A percentile compares a stretch with the other conserved stretches of the same genome.
These are phyloP conservation scores for Colletotrichum nymphaeae DNA, from an alignment of 2,329 filamentous ascomycete species.

Conservation along the genomic window DNA sequence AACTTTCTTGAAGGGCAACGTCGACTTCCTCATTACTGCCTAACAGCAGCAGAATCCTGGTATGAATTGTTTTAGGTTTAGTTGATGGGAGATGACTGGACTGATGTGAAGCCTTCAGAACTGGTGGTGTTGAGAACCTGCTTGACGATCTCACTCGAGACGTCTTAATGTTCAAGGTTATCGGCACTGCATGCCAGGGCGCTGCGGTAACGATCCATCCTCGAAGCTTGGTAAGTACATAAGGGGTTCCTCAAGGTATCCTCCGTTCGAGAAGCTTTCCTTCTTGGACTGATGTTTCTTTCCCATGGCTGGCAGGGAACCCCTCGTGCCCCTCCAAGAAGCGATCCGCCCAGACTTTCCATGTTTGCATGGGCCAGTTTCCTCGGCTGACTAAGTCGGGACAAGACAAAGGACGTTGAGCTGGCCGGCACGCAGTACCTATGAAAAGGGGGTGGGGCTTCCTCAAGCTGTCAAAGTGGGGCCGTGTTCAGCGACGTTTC, in stretches of 20 bases:
- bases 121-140: neutral
- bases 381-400: neutral
- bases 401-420: too few species aligned
- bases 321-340: neutral
- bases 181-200: neutral
- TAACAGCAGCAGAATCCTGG: too few species aligned
- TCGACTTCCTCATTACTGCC: neutral
- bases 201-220: neutral
- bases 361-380: neutral
- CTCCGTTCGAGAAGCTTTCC: neutral
- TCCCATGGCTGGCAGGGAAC: neutral
- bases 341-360: neutral
- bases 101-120: neutral
- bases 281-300: neutral
- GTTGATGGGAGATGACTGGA: neutral
- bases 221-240: neutral
- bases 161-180: neutral
- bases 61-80: too few species aligned
- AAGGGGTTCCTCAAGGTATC: too few species aligned
- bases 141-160: neutral
- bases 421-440: too few species aligned
- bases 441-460: conserved; percentile 8
- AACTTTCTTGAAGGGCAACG: neutral
- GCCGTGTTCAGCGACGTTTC: neutral
- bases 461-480: neutral